Evolutionary conservation across 345 rosid species (phyloP), one percentile per base, ranked within the genome.

Genomic region (Chamaenerion angustifolium): DNA sequence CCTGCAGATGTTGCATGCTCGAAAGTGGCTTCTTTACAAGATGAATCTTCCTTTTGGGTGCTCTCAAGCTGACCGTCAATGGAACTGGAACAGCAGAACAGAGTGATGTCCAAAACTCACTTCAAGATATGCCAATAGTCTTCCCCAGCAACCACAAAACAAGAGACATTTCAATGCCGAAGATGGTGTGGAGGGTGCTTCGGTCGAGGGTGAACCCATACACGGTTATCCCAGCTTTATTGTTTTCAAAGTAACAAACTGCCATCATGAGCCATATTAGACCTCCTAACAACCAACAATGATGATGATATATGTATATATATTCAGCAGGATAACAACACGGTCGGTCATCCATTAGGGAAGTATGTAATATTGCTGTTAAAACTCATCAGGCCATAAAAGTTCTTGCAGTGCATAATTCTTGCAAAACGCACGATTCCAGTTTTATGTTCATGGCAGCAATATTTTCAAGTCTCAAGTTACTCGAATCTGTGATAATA

Each of bases 211-310:
- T 77, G 69, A 80, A 84, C 37, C 96, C 98, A 35, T 70, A 92
- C 55, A 92, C 68, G 0, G 98, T 84, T 51, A 92, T 84, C 57
- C 96, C 98, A 6, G 95, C 89, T 58, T 56, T 69, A 17, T 92
- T 92, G 71, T 87, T 92, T 84, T 92, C 96, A 16, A 87, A 87
- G 70, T 87, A 92, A 45, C 70, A 70, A 74, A 92, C 96, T 92
- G 81, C 72, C 63, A 57, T 40, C 4, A 47, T 14, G 9, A 45
- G 2, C 48, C 18, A 45, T 45, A n/a, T n/a, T n/a, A n/a, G n/a
- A n/a, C n/a, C n/a, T n/a, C n/a, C n/a, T n/a, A n/a, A n/a, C n/a
- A n/a, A n/a, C n/a, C n/a, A n/a, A n/a, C n/a, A n/a, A n/a, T n/a
- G n/a, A n/a, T n/a, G n/a, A n/a, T n/a, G n/a, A n/a, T n/a, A n/a